Base-by-base conservation (phyloP, 2,329 filamentous ascomycete genomes). In the Diaporthe caulivora region DNA sequence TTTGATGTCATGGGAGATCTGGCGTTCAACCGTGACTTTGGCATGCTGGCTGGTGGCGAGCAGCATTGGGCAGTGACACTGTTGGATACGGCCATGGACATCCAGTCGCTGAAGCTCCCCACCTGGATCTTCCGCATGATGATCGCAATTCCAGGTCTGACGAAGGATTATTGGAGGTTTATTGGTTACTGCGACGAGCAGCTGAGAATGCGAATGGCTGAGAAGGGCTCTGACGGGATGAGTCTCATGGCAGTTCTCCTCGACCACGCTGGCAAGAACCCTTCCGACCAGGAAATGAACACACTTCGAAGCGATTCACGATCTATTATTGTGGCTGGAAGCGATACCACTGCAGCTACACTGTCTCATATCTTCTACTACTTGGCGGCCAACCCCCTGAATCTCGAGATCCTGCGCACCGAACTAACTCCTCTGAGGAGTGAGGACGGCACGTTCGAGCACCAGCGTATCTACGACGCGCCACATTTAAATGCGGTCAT, bases 1-100 rank as follows among this genome's bases (percentile, higher is more conserved):
- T 80, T 78, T 53, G 79, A 80, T 51, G 76, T 79, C 0, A 79
- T 80, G 79, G 79, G 79, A 7, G 79, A 81, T 29, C 76, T 82
- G 24, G 80, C 79, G 10, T 81, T 81, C 57, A 79, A 77, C 17
- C 67, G 75, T 7, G 75, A 77, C 40, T 81, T 82, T 54, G 73
- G 75, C 10, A 80, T 81, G 77, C 77, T 82, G 68, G 75, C 44
- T 26, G 70, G 47, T 11, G 70, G 40, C 24, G 40, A 70, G 47
- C 57, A 75, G 42, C 72, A 77, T 47, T 34, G 70, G n/a, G 72
- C 75, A 8, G 72, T 76, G 11, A 65, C 40, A 10, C 71, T 75
- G 17, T 51, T 75, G 21, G 57, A 72, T 18, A 21, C 40, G 2
- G 75, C 55, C 8, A 8, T 73, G 6, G 42, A 11, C 13, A 40